Evolutionary conservation across 208 protist species (phyloP).

Genomic region (Entamoeba invadens): DNA sequence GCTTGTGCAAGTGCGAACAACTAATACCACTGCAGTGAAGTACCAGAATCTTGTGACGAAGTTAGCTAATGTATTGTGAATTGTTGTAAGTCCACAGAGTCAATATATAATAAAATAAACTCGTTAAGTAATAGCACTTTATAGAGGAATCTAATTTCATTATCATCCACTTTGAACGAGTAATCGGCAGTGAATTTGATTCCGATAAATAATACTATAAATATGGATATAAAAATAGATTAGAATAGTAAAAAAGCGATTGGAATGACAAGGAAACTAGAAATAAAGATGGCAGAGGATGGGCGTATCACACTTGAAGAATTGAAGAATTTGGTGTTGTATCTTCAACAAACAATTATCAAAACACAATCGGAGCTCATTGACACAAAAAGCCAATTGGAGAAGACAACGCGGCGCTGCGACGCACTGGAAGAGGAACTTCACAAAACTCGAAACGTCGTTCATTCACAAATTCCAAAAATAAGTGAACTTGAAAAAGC

Average conservation of each 20-base stretch:
- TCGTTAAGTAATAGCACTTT: too few species aligned
- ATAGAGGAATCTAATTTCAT: too few species aligned
- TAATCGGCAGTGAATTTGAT: too few species aligned
- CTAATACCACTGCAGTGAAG: not conserved
- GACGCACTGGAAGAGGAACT: not conserved
- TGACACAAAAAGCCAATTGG: not conserved
- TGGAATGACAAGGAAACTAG: too few species aligned
- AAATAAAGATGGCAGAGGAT: too few species aligned
- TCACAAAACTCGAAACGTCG: not conserved
- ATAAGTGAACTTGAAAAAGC: not conserved
- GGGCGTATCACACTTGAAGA: too few species aligned
- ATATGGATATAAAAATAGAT: too few species aligned
- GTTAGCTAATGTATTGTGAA: not conserved
- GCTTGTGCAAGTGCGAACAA: not conserved
- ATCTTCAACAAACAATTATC: not conserved
- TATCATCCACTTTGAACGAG: too few species aligned
- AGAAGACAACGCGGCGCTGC: not conserved
- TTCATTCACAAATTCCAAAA: not conserved
- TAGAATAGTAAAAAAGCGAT: too few species aligned
- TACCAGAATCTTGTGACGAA: not conserved
- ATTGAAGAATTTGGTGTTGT: not conserved
- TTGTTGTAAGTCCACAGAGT: not conserved
- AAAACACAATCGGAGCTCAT: not conserved
- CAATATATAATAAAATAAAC: too few species aligned
- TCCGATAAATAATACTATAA: too few species aligned